Evolutionary conservation across 1,284 basidiomycete species (phyloP).

Genomic region (Coniferiporia weirii): DNA sequence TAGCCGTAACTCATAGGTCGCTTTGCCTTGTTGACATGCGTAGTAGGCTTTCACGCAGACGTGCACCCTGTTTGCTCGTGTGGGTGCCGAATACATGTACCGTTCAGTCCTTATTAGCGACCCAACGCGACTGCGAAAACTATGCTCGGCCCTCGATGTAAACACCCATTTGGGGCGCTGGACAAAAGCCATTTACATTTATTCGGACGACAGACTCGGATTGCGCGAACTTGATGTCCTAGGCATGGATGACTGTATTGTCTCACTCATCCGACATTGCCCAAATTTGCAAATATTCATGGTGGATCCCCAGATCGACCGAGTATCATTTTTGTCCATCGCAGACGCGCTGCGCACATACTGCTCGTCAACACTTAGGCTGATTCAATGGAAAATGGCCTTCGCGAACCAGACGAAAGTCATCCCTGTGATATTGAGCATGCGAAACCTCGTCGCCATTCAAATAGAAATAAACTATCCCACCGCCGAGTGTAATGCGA

Average conservation of each 20-base stretch:
- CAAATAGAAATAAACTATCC: slow-evolving; percentile 48
- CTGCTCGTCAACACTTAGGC: slow-evolving; percentile 44
- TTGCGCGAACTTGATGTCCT: slow-evolving; percentile 26
- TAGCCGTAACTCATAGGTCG: not conserved
- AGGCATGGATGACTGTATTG: slow-evolving; percentile 29
- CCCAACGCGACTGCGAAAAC: slow-evolving; percentile 42
- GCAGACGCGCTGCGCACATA: slow-evolving; percentile 52
- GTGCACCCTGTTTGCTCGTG: slow-evolving; percentile 45
- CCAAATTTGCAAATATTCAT: slow-evolving; percentile 68
- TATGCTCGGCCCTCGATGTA: slow-evolving; percentile 44
- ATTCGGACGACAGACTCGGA: slow-evolving; percentile 10
- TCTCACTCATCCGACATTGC: slow-evolving; percentile 29
- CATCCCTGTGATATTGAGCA: slow-evolving; percentile 59
- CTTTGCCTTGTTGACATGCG: not conserved
- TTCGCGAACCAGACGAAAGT: slow-evolving; percentile 51
- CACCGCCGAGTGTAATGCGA: slow-evolving; percentile 19
- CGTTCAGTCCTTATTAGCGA: slow-evolving; percentile 58
- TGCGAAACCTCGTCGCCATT: slow-evolving; percentile 48
- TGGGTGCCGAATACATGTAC: slow-evolving; percentile 60
- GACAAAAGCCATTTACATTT: slow-evolving; percentile 56
- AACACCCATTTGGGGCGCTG: slow-evolving; percentile 56
- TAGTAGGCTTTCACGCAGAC: slow-evolving; percentile 58
- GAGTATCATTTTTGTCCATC: slow-evolving; percentile 48
- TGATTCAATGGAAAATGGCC: slow-evolving; percentile 55
- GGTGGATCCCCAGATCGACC: slow-evolving; percentile 49